A percentile compares a stretch with the other conserved stretches of the same genome.
Evolutionary conservation across 164 flowering plant genomes (phyloP).

Genomic region (Berberis vulgaris): DNA sequence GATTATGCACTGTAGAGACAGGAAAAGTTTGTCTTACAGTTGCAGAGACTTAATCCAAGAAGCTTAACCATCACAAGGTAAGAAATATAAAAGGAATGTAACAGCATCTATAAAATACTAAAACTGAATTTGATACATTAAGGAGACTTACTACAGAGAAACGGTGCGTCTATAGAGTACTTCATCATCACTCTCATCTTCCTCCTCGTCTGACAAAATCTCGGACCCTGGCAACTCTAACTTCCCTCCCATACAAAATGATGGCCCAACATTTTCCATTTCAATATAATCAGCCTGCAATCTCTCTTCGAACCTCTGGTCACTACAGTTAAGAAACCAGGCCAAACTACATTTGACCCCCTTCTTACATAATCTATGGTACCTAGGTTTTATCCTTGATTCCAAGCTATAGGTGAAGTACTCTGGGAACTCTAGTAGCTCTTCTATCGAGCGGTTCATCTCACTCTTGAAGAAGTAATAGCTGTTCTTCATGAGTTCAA

Average conservation of each 20-base stretch:
- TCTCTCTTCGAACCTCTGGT: slow-evolving; percentile 83
- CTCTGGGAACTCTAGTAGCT: too few species aligned
- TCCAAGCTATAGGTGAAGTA: too few species aligned
- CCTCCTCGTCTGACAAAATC: slow-evolving; percentile 47
- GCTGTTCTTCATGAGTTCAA: slow-evolving; percentile 32
- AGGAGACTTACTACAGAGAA: slow-evolving; percentile 20
- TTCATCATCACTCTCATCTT: slow-evolving; percentile 78
- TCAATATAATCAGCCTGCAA: slow-evolving; percentile 61
- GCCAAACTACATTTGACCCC: slow-evolving; percentile 59
- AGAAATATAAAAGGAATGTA: too few species aligned
- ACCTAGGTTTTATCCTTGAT: too few species aligned
- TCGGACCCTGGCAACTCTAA: slow-evolving; percentile 63
- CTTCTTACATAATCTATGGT: slow-evolving; percentile 37
- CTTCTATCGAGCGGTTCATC: too few species aligned
- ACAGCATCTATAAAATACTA: too few species aligned
- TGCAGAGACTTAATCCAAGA: too few species aligned
- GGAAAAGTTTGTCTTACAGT: too few species aligned
- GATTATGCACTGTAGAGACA: too few species aligned
- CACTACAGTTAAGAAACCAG: slow-evolving; percentile 89
- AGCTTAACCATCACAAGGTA: too few species aligned
- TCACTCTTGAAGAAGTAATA: too few species aligned
- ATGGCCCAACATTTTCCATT: slow-evolving; percentile 59
- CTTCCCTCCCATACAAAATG: slow-evolving; percentile 75
- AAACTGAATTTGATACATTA: too few species aligned
- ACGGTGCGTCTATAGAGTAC: slow-evolving; percentile 68